Evolutionary conservation across 2,329 filamentous ascomycete species (phyloP).

Genomic region (Talaromyces sp.): DNA sequence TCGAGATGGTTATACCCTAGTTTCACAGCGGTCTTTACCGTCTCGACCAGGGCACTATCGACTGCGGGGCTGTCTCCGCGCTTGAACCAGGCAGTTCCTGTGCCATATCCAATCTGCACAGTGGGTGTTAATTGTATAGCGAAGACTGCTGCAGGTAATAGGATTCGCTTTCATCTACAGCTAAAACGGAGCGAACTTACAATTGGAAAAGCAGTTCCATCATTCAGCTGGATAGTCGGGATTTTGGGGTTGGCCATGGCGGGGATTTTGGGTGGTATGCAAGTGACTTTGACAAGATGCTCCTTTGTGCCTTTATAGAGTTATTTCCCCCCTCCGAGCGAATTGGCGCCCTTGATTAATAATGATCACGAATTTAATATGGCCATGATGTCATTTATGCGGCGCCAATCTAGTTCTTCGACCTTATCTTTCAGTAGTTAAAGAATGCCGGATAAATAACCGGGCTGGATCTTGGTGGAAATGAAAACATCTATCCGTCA

Average conservation of each 20-base stretch:
- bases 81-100: conserved; percentile 64
- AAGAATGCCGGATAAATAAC: no score
- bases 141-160: background rate
- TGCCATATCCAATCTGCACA: conserved; percentile 55
- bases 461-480: no score
- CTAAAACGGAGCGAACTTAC: conserved; percentile 26
- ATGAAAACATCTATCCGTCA: no score
- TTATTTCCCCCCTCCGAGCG: background rate
- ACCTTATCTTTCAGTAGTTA: no score
- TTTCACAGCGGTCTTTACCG: conserved; percentile 53
- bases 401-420: no score
- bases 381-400: no score
- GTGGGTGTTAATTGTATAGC: background rate
- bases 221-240: conserved; percentile 53
- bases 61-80: conserved; percentile 41
- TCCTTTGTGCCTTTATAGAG: no score
- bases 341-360: background rate
- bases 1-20: conserved; percentile 61
- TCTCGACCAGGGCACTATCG: conserved; percentile 53
- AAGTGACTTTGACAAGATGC: background rate
- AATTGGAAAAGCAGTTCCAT: conserved; percentile 54
- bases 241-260: conserved; percentile 12
- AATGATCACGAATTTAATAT: no score
- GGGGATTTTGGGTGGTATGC: background rate
- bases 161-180: background rate